These are phyloP conservation scores for Microthyrium microscopicum DNA, from an alignment of 2,329 filamentous ascomycete species.

Conservation along the genomic window DNA sequence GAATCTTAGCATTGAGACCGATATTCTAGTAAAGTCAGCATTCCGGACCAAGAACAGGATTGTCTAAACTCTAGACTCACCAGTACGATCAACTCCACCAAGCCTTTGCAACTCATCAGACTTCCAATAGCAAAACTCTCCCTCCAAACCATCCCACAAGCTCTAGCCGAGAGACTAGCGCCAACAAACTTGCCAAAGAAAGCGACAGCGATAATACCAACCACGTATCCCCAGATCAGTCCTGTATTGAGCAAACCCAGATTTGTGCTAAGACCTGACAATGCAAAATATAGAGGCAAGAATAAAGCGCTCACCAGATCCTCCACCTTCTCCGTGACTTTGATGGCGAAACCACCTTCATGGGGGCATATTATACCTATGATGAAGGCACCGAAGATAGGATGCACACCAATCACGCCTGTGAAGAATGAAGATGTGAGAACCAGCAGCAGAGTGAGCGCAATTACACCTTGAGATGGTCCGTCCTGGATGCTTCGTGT, in stretches of 20 bases:
- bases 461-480: conserved; percentile 70
- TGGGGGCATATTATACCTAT: conserved; percentile 81
- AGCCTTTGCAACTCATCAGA: conserved; percentile 91
- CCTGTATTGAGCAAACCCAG: conserved; percentile 68
- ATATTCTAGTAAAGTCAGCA: conserved; percentile 40
- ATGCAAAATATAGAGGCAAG: conserved; percentile 79
- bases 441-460: conserved; percentile 63
- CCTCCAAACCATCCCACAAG: conserved; percentile 70
- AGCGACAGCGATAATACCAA: conserved; percentile 66
- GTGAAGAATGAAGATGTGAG: conserved; percentile 76
- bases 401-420: conserved; percentile 76
- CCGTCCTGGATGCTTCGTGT: conserved; percentile 73
- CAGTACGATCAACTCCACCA: conserved; percentile 88
- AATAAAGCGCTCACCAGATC: conserved; percentile 75
- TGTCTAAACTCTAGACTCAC: conserved; percentile 30
- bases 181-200: conserved; percentile 76
- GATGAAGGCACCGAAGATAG: conserved; percentile 88
- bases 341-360: conserved; percentile 78
- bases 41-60: background rate
- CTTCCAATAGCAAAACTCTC: conserved; percentile 78
- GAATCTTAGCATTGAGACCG: conserved; percentile 64
- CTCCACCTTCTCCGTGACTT: conserved; percentile 84
- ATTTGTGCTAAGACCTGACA: conserved; percentile 79
- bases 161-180: conserved; percentile 59
- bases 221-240: conserved; percentile 75